Percentiles rank a stretch among this genome's conserved stretches.
phyloP scores from a whole-genome alignment of 2,329 filamentous ascomycete genomes.

The Emericellopsis cladophorae region DNA sequence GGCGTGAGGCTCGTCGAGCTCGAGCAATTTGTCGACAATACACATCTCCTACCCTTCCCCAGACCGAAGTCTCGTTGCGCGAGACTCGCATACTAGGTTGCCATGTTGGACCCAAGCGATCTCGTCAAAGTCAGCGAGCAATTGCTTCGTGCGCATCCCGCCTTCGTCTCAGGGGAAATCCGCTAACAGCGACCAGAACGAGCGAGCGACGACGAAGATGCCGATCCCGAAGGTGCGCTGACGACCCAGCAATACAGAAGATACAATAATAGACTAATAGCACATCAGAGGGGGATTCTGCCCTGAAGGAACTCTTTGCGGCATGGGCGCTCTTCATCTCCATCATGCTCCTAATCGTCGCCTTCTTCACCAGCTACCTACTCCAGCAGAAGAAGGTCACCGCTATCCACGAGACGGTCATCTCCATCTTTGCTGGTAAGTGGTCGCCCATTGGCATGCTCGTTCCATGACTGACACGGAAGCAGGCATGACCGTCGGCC shows the following conservation, averaged over 20 bases:
- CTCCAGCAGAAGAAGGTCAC: conserved; percentile 95
- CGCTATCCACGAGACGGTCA: conserved; percentile 92
- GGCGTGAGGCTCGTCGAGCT: too few relatives aligned
- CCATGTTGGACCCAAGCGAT: too few relatives aligned
- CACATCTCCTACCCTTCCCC: too few relatives aligned
- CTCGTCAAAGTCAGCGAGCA: too few relatives aligned
- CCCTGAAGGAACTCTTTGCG: conserved; percentile 85
- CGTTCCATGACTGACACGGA: not conserved
- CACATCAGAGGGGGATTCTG: conserved; percentile 58
- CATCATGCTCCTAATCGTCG: conserved; percentile 83
- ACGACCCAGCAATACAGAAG: not conserved
- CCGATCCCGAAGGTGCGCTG: conserved; percentile 19
- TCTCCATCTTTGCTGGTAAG: conserved; percentile 92
- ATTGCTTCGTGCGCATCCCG: too few relatives aligned
- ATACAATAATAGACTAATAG: not conserved
- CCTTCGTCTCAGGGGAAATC: too few relatives aligned
- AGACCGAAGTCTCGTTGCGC: too few relatives aligned
- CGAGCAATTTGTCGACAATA: too few relatives aligned
- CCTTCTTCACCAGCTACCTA: conserved; percentile 94
- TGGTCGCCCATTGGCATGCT: not conserved
- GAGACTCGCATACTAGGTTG: too few relatives aligned
- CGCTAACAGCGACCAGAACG: not conserved
- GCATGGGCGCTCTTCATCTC: conserved; percentile 98
- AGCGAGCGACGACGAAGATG: conserved; percentile 15
- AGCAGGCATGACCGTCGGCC: conserved; percentile 84